These are phyloP conservation scores for Rhizodiscina lignyota DNA, from an alignment of 495 filamentous ascomycete species.

Conservation along the genomic window DNA sequence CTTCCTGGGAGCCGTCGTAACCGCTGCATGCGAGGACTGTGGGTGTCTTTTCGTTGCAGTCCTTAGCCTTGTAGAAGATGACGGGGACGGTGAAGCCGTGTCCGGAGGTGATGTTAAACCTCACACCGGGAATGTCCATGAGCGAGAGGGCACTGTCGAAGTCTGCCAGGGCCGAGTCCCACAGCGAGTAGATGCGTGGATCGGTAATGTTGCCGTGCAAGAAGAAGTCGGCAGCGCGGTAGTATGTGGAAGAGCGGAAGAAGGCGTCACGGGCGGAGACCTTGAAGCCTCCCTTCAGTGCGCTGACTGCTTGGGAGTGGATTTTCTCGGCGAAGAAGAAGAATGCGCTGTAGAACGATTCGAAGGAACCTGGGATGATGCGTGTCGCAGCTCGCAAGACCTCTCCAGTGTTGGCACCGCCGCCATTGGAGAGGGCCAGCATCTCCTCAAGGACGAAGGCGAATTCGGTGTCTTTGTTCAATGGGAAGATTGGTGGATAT, in stretches of 20 bases:
- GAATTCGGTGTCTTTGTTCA: conserved; percentile 18
- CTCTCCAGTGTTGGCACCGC: too few species aligned
- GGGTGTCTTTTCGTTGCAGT: too few species aligned
- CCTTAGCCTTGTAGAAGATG: too few species aligned
- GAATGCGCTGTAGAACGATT: conserved; percentile 20
- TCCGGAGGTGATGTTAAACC: conserved; percentile 19
- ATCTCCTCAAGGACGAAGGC: conserved; percentile 23
- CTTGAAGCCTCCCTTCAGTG: conserved; percentile 10
- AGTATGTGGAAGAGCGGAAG: conserved; percentile 27
- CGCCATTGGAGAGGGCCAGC: too few species aligned
- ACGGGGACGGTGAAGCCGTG: too few species aligned
- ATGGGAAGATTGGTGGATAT: conserved; percentile 1
- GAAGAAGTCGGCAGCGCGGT: conserved; percentile 27
- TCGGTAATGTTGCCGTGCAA: conserved; percentile 25
- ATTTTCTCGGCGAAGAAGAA: conserved; percentile 14
- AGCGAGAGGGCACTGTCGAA: conserved; percentile 12
- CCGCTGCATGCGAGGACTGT: too few species aligned
- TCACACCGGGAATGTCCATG: conserved; percentile 22
- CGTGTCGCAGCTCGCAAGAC: conserved; percentile 17
- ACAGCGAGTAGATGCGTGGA: conserved; percentile 11
- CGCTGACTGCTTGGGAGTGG: conserved; percentile 4
- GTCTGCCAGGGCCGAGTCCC: conserved; percentile 1
- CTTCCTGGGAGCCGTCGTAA: conserved; percentile 31
- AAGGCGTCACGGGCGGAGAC: conserved; percentile 20
- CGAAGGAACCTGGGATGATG: conserved; percentile 22